These are phyloP conservation scores for Tetradesmus obliquus DNA, from an alignment of 139 green algal genomes.

Conservation along the genomic window DNA sequence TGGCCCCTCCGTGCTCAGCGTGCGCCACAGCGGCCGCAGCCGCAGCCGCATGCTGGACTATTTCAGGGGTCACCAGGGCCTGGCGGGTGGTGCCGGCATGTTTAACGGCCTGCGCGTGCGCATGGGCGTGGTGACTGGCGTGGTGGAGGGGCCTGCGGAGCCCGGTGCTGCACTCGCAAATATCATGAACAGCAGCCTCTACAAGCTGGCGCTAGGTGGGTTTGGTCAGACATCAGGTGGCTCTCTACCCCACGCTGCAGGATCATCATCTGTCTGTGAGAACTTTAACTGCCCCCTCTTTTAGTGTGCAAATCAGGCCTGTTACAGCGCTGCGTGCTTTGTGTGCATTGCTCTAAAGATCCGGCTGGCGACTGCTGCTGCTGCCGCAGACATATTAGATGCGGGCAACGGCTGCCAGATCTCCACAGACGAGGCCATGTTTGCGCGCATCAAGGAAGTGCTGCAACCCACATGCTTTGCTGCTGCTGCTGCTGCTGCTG, in stretches of 20 bases:
- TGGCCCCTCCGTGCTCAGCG: background rate
- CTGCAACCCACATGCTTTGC: background rate
- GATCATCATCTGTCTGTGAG: no score
- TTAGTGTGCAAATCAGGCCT: background rate
- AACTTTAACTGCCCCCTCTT: no score
- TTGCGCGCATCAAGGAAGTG: background rate
- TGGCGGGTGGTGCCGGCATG: background rate
- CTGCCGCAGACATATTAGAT: background rate
- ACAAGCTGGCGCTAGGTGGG: slow-evolving; percentile 38
- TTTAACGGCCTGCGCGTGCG: slow-evolving; percentile 60
- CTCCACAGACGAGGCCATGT: background rate
- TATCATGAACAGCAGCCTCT: slow-evolving; percentile 36
- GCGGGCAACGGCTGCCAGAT: background rate
- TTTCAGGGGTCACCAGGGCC: background rate
- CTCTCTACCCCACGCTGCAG: no score
- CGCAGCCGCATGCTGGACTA: slow-evolving; percentile 24
- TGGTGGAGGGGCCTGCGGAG: slow-evolving; percentile 17
- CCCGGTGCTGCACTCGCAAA: background rate
- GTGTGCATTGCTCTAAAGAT: no score
- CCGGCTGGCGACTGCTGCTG: background rate
- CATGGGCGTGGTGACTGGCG: slow-evolving; percentile 62
- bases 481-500: background rate
- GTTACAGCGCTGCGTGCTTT: no score
- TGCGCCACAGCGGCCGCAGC: background rate
- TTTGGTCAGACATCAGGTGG: background rate